These are phyloP conservation scores for Prillingera fragicola DNA, from an alignment of 1,284 basidiomycete species.

Conservation along the genomic window DNA sequence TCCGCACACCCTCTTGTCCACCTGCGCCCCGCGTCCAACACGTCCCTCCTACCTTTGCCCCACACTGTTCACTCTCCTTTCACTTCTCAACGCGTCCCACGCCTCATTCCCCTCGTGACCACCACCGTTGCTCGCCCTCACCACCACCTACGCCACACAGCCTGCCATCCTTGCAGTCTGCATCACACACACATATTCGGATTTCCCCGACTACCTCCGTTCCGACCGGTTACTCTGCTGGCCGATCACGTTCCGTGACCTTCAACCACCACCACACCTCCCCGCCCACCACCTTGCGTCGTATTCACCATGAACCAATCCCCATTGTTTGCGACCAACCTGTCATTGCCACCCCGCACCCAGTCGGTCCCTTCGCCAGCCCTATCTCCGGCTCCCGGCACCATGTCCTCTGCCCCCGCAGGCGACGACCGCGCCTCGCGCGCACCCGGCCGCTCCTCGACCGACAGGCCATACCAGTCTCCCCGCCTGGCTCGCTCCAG, in stretches of 20 bases:
- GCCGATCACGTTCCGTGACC: no score
- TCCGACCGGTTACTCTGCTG: no score
- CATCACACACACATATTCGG: neutral
- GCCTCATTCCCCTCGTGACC: no score
- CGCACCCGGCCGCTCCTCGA: neutral
- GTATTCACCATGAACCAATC: neutral
- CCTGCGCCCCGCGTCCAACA: neutral
- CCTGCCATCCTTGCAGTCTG: neutral
- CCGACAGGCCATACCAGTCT: constrained; percentile 8
- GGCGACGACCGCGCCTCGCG: neutral
- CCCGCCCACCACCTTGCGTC: neutral
- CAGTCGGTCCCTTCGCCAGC: no score
- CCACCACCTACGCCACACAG: neutral
- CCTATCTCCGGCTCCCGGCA: constrained; percentile 2
- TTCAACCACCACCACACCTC: neutral
- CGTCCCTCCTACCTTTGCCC: no score
- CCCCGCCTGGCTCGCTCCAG: constrained; percentile 14
- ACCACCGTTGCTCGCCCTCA: neutral
- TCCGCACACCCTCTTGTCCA: neutral
- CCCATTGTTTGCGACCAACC: neutral
- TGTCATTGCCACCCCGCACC: neutral
- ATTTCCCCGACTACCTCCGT: no score
- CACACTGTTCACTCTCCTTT: no score
- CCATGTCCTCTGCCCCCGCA: neutral
- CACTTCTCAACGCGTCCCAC: no score